Percentiles rank a stretch among this genome's conserved stretches.
phyloP scores from a whole-genome alignment of 208 protist genomes.

The Acanthamoeba lugdunensis region DNA sequence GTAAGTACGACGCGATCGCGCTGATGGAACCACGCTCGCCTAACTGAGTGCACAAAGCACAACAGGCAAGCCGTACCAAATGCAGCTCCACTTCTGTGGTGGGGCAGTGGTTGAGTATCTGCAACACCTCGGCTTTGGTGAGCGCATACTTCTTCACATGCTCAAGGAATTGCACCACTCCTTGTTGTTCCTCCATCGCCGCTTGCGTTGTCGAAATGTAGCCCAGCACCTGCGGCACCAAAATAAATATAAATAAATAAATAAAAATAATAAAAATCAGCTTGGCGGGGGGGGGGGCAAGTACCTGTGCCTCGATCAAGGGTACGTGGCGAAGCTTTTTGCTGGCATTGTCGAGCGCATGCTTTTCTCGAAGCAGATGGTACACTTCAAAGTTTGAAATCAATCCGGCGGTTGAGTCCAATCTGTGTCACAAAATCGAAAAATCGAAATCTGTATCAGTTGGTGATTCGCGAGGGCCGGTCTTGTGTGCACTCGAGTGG shows the following conservation, averaged over 20 bases:
- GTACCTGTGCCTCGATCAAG: conserved; percentile 46
- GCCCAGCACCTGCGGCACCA: not conserved
- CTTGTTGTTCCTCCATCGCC: not conserved
- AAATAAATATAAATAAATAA: not conserved
- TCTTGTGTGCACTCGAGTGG: not conserved
- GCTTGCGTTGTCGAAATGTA: not conserved
- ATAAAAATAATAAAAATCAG: not conserved
- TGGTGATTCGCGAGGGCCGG: not conserved
- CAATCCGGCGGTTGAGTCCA: conserved; percentile 4
- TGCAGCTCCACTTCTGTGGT: conserved; percentile 51
- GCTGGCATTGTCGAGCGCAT: not conserved
- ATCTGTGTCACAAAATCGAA: too few relatives aligned
- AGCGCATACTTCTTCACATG: not conserved
- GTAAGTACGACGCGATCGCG: not conserved
- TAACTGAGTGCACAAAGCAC: not conserved
- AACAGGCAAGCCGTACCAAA: not conserved
- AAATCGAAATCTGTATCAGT: not conserved
- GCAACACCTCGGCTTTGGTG: conserved; percentile 39
- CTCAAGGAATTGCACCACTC: not conserved
- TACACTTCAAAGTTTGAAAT: conserved; percentile 50
- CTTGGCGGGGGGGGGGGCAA: not conserved
- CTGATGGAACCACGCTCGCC: too few relatives aligned
- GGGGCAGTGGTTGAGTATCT: conserved; percentile 47
- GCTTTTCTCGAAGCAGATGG: not conserved
- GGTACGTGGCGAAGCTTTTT: not conserved